These are phyloP conservation scores for Echria macrotheca DNA, from an alignment of 495 filamentous ascomycete genomes.

Conservation along the genomic window DNA sequence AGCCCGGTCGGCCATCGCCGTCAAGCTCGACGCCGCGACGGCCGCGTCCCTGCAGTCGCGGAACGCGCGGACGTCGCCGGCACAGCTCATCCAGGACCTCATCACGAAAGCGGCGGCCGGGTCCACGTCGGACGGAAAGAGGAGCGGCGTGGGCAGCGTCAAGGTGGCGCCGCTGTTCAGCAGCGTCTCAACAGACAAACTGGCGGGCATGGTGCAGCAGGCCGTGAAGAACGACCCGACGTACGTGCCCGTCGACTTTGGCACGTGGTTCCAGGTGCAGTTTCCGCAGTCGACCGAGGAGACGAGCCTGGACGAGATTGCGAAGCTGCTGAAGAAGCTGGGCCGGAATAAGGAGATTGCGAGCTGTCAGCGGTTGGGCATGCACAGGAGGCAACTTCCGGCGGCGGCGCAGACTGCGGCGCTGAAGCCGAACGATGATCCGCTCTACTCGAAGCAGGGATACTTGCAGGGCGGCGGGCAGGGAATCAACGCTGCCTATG, in stretches of 20 bases:
- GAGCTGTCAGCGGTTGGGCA: background rate
- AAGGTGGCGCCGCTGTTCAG: background rate
- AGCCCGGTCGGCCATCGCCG: background rate
- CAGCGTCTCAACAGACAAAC: background rate
- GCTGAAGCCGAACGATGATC: background rate
- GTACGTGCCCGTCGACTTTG: constrained; percentile 2
- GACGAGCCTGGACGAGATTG: too few species aligned
- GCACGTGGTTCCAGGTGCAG: background rate
- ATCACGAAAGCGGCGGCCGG: background rate
- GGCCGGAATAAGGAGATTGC: background rate
- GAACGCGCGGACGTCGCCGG: background rate
- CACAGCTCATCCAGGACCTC: background rate
- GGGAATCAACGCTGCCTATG: constrained; percentile 2
- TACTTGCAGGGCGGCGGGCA: background rate
- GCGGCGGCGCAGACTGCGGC: background rate
- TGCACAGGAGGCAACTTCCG: too few species aligned
- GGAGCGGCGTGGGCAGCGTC: background rate
- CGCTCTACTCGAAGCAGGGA: background rate
- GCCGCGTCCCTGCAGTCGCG: background rate
- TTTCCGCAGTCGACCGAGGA: too few species aligned
- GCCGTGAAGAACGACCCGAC: background rate
- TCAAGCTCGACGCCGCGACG: background rate
- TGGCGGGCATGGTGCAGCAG: background rate
- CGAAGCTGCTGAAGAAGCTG: too few species aligned
- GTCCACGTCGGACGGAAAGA: background rate